Evolutionary conservation across 306 rosid species (phyloP).

Genomic region (Corylus americana): DNA sequence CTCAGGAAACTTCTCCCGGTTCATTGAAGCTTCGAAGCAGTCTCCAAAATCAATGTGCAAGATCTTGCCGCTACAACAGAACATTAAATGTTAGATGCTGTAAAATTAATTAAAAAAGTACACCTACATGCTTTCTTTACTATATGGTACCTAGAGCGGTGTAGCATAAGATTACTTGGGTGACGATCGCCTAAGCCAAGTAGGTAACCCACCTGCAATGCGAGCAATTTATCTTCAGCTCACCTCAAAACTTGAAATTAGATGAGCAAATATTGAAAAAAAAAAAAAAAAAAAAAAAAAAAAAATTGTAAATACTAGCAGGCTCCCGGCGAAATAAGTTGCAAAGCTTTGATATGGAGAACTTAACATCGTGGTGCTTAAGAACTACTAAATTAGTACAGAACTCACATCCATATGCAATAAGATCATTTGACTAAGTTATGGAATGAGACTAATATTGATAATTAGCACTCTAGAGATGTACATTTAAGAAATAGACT

Average conservation of each 20-base stretch:
- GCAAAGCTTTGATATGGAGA: not conserved
- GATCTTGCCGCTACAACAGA: constrained; percentile 83
- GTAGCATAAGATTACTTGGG: constrained; percentile 97
- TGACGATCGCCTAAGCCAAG: constrained; percentile 99
- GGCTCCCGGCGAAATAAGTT: not conserved
- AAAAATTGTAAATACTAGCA: not conserved
- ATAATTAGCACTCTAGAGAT: not conserved
- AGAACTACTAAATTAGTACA: not conserved
- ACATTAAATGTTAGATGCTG: constrained; percentile 26
- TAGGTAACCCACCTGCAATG: constrained; percentile 89
- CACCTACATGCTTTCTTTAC: constrained; percentile 23
- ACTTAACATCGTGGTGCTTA: not conserved
- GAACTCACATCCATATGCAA: not conserved
- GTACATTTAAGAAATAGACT: not conserved
- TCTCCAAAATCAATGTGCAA: constrained; percentile 98
- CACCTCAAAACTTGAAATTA: not conserved
- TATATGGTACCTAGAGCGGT: constrained; percentile 69
- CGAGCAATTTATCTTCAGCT: constrained; percentile 13
- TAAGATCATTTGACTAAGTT: not conserved
- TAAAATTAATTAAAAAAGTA: constrained; percentile 13
- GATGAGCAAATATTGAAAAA: not conserved
- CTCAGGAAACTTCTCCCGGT: constrained; percentile 97
- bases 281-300: not conserved
- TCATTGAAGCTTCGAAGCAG: constrained; percentile 98
- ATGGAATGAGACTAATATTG: not conserved